These are phyloP conservation scores for Malassezia brasiliensis DNA, from an alignment of 1,284 basidiomycete genomes.

Conservation along the genomic window DNA sequence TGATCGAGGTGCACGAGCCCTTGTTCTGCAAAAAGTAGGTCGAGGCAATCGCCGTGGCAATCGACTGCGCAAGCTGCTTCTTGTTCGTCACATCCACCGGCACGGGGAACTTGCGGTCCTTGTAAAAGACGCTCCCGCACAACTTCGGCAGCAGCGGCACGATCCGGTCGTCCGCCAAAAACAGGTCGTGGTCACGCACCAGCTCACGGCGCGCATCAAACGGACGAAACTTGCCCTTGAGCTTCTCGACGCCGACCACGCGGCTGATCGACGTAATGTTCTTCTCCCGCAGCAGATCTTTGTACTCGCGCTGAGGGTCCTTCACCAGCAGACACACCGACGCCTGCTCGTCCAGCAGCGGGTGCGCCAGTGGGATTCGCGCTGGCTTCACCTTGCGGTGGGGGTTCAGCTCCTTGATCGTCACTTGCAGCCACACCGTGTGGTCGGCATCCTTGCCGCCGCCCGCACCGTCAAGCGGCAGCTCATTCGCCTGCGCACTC, in stretches of 20 bases:
- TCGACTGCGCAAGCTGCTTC: conserved; percentile 76
- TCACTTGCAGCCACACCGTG: conserved; percentile 33
- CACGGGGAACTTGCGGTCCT: conserved; percentile 86
- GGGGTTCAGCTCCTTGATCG: conserved; percentile 28
- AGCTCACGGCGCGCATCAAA: conserved; percentile 79
- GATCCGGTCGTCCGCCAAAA: conserved; percentile 83
- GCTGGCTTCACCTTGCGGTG: conserved; percentile 34
- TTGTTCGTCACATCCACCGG: conserved; percentile 68
- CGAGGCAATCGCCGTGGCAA: conserved; percentile 78
- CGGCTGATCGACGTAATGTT: conserved; percentile 77
- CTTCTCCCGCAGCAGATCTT: conserved; percentile 70
- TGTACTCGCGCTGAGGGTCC: conserved; percentile 90
- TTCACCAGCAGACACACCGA: conserved; percentile 83
- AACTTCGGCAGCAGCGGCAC: conserved; percentile 75
- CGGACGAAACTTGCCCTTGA: conserved; percentile 50
- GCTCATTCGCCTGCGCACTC: conserved; percentile 8
- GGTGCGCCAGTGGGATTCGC: conserved; percentile 61
- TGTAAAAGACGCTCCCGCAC: conserved; percentile 80
- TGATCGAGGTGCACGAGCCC: conserved; percentile 55
- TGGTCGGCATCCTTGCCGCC: conserved; percentile 24
- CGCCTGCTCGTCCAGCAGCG: conserved; percentile 68
- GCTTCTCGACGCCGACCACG: conserved; percentile 67
- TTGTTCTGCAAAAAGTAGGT: conserved; percentile 72
- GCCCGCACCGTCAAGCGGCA: conserved; percentile 31
- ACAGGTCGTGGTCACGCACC: conserved; percentile 78